Evolutionary conservation across 2,329 filamentous ascomycete species (phyloP).

Genomic region (Orbilia ellipsospora): DNA sequence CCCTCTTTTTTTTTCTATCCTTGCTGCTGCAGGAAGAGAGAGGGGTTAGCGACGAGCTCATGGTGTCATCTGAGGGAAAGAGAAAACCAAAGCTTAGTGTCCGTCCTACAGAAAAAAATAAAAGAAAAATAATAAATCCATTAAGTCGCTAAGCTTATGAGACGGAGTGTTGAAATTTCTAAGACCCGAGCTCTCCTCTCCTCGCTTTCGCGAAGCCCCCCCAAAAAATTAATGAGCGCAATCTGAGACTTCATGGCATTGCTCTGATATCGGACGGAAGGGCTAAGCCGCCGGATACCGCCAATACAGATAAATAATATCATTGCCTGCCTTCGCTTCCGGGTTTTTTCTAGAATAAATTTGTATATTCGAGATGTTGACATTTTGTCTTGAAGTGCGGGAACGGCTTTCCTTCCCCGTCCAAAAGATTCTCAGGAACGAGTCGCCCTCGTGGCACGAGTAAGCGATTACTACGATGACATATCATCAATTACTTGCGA

Average conservation of each 20-base stretch:
- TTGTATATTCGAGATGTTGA: constrained; percentile 14
- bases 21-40: constrained; percentile 26
- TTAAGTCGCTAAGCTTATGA: background rate
- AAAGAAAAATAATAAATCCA: constrained; percentile 8
- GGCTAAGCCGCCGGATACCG: constrained; percentile 13
- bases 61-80: background rate
- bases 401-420: constrained; percentile 40
- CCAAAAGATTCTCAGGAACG: background rate
- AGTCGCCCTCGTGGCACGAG: no score
- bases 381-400: constrained; percentile 15
- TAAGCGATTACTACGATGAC: no score
- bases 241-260: no score
- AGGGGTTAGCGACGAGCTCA: constrained; percentile 27
- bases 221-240: no score
- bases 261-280: no score
- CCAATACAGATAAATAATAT: constrained; percentile 1
- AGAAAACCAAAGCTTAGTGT: background rate
- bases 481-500: no score
- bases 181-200: constrained; percentile 11
- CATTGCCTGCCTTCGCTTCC: constrained; percentile 11
- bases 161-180: constrained; percentile 35
- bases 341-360: constrained; percentile 32
- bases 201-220: background rate
- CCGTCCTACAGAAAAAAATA: no score
- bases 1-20: constrained; percentile 8